Percentiles rank a stretch among this genome's conserved stretches.
Evolutionary conservation across 495 filamentous ascomycete genomes (phyloP).

Genomic region (Clohesyomyces aquaticus): DNA sequence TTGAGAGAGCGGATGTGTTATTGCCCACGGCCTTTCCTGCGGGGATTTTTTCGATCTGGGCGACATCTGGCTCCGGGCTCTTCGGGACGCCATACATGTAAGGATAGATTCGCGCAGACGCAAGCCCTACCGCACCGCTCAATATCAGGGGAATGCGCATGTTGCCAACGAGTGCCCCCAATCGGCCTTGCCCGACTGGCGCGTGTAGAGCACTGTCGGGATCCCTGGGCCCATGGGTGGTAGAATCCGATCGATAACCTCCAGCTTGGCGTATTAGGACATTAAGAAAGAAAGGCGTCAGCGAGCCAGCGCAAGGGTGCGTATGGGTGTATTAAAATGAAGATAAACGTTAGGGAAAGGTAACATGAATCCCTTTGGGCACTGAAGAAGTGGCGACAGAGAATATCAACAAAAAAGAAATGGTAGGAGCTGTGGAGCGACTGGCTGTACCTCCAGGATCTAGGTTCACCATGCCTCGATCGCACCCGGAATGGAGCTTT

Average conservation of each 20-base stretch:
- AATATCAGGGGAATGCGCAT: conserved; percentile 9
- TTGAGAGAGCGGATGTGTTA: conserved; percentile 22
- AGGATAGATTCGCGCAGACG: conserved; percentile 9
- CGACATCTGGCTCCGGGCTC: conserved; percentile 7
- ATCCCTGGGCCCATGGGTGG: too few relatives aligned
- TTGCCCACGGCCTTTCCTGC: conserved; percentile 34
- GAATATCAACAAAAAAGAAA: not conserved
- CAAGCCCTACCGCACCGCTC: conserved; percentile 2
- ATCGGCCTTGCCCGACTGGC: too few relatives aligned
- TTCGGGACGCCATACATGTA: conserved; percentile 29
- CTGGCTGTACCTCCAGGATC: not conserved
- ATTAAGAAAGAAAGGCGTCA: conserved; percentile 14
- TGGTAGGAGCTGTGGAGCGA: conserved; percentile 1
- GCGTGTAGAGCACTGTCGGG: too few relatives aligned
- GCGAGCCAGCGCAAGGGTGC: conserved; percentile 20
- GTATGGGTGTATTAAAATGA: not conserved
- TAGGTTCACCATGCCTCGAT: not conserved
- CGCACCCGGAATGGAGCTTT: conserved; percentile 1
- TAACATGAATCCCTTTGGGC: not conserved
- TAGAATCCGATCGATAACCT: not conserved
- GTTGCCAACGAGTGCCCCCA: not conserved
- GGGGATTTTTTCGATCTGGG: not conserved
- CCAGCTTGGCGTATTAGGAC: conserved; percentile 4
- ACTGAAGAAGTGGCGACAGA: conserved; percentile 1
- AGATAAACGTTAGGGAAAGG: not conserved